A percentile compares a stretch with the other conserved stretches of the same genome.
Conservation (phyloP, 306 rosid species). For the Medicago lupulina region DNA sequence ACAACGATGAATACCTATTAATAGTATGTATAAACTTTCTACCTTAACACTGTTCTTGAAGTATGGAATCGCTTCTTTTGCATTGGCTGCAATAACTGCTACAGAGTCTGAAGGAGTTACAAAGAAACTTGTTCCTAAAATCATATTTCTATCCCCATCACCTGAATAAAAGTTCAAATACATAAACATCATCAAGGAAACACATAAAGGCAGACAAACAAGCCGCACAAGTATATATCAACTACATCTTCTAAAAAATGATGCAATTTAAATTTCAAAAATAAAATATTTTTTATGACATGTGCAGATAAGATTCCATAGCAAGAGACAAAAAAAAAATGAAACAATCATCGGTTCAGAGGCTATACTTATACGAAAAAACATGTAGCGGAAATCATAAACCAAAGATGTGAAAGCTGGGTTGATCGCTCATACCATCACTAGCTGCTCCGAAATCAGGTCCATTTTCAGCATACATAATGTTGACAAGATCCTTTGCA, state of each 20-base stretch:
- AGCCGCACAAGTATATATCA: conserved; percentile 9
- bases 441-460: conserved; percentile 99
- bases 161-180: conserved; percentile 53
- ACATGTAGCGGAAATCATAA: too few relatives aligned
- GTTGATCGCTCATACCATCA: conserved; percentile 71
- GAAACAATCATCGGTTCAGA: too few relatives aligned
- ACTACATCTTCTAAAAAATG: background rate
- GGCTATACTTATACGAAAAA: too few relatives aligned
- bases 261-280: conserved; percentile 5
- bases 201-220: conserved; percentile 23
- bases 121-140: conserved; percentile 83
- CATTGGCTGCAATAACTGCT: conserved; percentile 96
- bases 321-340: too few relatives aligned
- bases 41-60: conserved; percentile 80
- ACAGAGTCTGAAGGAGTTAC: conserved; percentile 99
- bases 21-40: conserved; percentile 36
- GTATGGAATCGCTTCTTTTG: conserved; percentile 87
- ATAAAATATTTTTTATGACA: background rate
- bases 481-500: conserved; percentile 87
- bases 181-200: conserved; percentile 25
- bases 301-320: too few relatives aligned
- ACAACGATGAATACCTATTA: conserved; percentile 9
- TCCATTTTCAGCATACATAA: conserved; percentile 77
- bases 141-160: conserved; percentile 99
- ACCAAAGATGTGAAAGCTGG: too few relatives aligned